These are phyloP conservation scores for Yarrowia hollandica DNA, from an alignment of 805 yeast species.

Conservation along the genomic window DNA sequence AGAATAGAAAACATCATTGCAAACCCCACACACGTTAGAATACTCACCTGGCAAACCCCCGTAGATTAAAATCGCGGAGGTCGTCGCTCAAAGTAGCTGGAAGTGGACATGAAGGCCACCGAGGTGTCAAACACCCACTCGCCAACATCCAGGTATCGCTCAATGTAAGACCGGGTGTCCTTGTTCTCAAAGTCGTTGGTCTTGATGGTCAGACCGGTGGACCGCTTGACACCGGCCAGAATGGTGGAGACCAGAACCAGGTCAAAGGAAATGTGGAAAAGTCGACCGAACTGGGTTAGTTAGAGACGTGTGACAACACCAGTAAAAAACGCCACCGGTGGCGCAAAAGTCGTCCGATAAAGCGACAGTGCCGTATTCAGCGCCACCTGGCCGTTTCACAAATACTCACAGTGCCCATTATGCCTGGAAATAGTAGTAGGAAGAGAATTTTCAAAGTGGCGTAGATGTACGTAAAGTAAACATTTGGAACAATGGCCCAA, in stretches of 20 bases:
- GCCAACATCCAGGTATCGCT: constrained; percentile 77
- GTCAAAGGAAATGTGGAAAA: constrained; percentile 74
- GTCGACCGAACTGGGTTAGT: constrained; percentile 53
- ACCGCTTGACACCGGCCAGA: constrained; percentile 80
- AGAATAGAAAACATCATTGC: constrained; percentile 12
- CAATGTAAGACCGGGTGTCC: constrained; percentile 47
- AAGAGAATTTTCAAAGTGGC: constrained; percentile 26
- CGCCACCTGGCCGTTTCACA: not conserved
- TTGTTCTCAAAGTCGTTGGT: constrained; percentile 52
- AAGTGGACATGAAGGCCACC: constrained; percentile 66
- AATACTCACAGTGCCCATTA: constrained; percentile 28
- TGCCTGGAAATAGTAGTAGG: constrained; percentile 24
- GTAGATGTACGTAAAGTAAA: constrained; percentile 20
- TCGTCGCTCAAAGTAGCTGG: constrained; percentile 62
- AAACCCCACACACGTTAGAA: not conserved
- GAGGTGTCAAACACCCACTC: constrained; percentile 76
- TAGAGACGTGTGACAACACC: not conserved
- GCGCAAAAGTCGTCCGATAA: too few relatives aligned
- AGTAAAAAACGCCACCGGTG: not conserved
- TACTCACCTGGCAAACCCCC: constrained; percentile 3
- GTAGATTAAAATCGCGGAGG: constrained; percentile 24
- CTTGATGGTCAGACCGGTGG: constrained; percentile 70
- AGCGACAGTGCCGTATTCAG: not conserved
- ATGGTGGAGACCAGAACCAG: constrained; percentile 75
- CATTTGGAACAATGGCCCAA: constrained; percentile 11